phyloP scores from a whole-genome alignment of 2,329 filamentous ascomycete species.

The Hawksworthiomyces lignivorus region DNA sequence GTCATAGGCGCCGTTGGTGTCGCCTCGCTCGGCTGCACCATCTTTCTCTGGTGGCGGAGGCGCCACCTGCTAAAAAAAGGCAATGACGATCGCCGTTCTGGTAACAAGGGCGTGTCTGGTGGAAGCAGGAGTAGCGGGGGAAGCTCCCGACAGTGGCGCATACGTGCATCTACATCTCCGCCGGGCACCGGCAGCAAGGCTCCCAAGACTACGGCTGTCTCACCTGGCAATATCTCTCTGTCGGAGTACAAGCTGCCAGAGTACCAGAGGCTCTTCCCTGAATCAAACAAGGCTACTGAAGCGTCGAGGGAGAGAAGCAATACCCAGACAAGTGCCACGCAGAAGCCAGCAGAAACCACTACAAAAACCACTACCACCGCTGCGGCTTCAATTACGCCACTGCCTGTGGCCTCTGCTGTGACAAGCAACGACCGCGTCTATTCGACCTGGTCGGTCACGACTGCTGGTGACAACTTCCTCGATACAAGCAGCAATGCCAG shows the following conservation, averaged over 20 bases:
- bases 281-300: neutral
- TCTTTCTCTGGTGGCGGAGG: constrained; percentile 5
- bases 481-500: neutral
- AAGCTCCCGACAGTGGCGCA: constrained; percentile 2
- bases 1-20: constrained; percentile 6
- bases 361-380: too few species aligned
- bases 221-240: neutral
- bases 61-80: neutral
- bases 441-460: constrained; percentile 3
- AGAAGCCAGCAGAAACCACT: too few species aligned
- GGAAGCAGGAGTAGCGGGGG: constrained; percentile 1
- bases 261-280: neutral
- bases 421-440: constrained; percentile 1
- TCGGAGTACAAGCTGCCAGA: constrained; percentile 8
- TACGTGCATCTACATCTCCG: neutral
- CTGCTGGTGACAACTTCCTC: neutral
- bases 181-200: neutral
- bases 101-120: neutral
- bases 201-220: neutral
- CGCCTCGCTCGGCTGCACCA: neutral
- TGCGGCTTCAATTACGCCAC: neutral
- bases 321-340: too few species aligned
- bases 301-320: too few species aligned
- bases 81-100: neutral
- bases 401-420: neutral